Percentiles rank a stretch among this genome's conserved stretches.
phyloP scores from a whole-genome alignment of 2,329 filamentous ascomycete species.

The Alternaria hordeiaustralica region DNA sequence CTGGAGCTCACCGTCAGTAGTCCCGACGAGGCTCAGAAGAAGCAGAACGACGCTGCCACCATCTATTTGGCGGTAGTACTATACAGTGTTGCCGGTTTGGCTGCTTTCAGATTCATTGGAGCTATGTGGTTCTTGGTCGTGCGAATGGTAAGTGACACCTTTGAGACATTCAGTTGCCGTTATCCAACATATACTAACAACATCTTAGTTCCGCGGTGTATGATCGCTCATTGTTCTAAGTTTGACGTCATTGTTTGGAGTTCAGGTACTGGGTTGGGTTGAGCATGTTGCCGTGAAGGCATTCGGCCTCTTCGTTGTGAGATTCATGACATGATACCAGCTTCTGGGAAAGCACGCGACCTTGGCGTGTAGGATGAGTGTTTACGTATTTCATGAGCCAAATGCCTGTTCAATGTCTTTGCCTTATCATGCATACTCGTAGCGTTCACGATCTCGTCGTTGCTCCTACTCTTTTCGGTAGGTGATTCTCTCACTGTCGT shows the following conservation, averaged over 20 bases:
- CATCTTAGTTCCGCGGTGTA: slow-evolving; percentile 58
- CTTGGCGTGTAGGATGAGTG: slow-evolving; percentile 9
- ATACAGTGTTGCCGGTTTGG: slow-evolving; percentile 86
- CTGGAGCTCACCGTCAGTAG: slow-evolving; percentile 62
- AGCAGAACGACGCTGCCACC: slow-evolving; percentile 66
- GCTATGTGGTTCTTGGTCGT: slow-evolving; percentile 88
- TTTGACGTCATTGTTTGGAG: slow-evolving; percentile 1
- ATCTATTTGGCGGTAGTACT: slow-evolving; percentile 88
- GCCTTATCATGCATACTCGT: neutral
- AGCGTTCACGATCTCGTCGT: neutral
- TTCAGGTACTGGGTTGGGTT: slow-evolving; percentile 9
- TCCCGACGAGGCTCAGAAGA: slow-evolving; percentile 50
- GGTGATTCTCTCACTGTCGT: neutral
- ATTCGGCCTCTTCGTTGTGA: slow-evolving; percentile 1
- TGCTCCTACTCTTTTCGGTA: neutral
- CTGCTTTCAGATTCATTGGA: slow-evolving; percentile 84
- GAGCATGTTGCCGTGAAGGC: slow-evolving; percentile 6
- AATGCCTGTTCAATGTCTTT: neutral
- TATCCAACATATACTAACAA: slow-evolving; percentile 32
- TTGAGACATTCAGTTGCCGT: neutral
- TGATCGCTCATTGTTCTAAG: slow-evolving; percentile 18
- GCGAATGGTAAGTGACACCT: slow-evolving; percentile 44
- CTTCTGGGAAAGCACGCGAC: slow-evolving; percentile 8
- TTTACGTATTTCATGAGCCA: slow-evolving; percentile 6
- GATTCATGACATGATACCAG: slow-evolving; percentile 29